A percentile compares a stretch with the other conserved stretches of the same genome.
Conservation (phyloP, 2,329 filamentous ascomycete species). For the Acrodontium crateriforme region DNA sequence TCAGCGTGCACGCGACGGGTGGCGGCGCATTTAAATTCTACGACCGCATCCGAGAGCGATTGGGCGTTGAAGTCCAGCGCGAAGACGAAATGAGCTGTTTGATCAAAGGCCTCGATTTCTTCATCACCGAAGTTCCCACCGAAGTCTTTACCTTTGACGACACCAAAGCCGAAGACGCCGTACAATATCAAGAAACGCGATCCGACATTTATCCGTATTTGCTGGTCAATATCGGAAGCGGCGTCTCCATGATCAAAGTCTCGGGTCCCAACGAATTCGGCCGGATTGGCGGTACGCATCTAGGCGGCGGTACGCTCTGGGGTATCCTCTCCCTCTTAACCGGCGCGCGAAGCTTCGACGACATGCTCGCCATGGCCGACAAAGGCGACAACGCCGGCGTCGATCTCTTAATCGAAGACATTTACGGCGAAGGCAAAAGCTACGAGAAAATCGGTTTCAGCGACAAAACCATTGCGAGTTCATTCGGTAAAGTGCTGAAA, state of each 20-base stretch:
- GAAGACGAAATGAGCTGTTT: slow-evolving; percentile 99
- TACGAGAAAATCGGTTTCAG: slow-evolving; percentile 95
- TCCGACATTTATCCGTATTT: slow-evolving; percentile 92
- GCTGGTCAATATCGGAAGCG: slow-evolving; percentile 94
- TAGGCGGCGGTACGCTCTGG: slow-evolving; percentile 97
- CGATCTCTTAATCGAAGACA: slow-evolving; percentile 94
- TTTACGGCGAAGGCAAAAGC: slow-evolving; percentile 92
- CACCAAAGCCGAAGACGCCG: slow-evolving; percentile 50
- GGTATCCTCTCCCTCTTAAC: slow-evolving; percentile 83
- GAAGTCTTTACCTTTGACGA: slow-evolving; percentile 97
- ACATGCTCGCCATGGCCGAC: slow-evolving; percentile 88
- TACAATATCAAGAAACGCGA: slow-evolving; percentile 68
- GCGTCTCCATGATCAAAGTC: slow-evolving; percentile 94
- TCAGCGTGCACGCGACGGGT: slow-evolving; percentile 91
- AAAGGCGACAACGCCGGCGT: slow-evolving; percentile 83
- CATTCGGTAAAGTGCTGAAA: slow-evolving; percentile 92
- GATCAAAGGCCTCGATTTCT: slow-evolving; percentile 89
- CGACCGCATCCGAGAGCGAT: slow-evolving; percentile 67
- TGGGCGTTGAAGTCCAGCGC: slow-evolving; percentile 75
- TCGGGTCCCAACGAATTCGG: slow-evolving; percentile 75
- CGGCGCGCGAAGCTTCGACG: slow-evolving; percentile 88
- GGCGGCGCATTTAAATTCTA: slow-evolving; percentile 96
- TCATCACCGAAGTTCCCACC: slow-evolving; percentile 92
- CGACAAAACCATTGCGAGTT: slow-evolving; percentile 87
- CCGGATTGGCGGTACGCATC: slow-evolving; percentile 84